Evolutionary conservation across 1,139 yeast species (phyloP).

Genomic region (Debaryomyces psychrophilus): DNA sequence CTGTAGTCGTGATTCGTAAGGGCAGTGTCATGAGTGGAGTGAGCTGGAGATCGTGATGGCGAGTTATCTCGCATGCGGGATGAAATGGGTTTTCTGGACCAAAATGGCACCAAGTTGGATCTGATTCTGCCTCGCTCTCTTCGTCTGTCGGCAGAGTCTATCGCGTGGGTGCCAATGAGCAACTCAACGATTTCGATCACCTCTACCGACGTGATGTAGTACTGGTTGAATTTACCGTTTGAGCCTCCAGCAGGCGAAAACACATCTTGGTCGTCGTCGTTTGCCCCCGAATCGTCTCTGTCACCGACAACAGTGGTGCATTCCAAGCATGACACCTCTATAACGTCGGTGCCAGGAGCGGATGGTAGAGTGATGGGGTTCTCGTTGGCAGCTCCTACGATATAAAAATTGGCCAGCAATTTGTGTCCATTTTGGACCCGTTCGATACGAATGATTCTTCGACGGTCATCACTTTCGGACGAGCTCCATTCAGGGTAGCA

Average conservation of each 20-base stretch:
- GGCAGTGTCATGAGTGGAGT: constrained; percentile 16
- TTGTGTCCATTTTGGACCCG: constrained; percentile 52
- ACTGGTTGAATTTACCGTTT: constrained; percentile 34
- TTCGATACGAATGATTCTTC: constrained; percentile 62
- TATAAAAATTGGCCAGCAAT: constrained; percentile 51
- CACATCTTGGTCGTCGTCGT: constrained; percentile 21
- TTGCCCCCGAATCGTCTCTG: constrained; percentile 35
- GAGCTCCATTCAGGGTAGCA: constrained; percentile 55
- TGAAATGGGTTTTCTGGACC: constrained; percentile 63
- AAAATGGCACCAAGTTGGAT: constrained; percentile 67
- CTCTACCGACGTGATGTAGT: constrained; percentile 66
- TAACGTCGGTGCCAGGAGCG: constrained; percentile 49
- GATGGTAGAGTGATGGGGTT: constrained; percentile 44
- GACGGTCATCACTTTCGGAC: constrained; percentile 49
- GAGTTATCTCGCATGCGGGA: constrained; percentile 45
- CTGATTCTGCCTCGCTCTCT: constrained; percentile 66
- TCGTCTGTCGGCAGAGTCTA: constrained; percentile 53
- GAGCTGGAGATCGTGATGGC: constrained; percentile 9
- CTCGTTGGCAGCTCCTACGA: constrained; percentile 55
- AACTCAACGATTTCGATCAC: constrained; percentile 66
- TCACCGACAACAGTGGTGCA: constrained; percentile 42
- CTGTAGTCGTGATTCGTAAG: constrained; percentile 47
- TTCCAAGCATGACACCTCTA: constrained; percentile 62
- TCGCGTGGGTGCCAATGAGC: constrained; percentile 52
- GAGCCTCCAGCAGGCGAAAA: constrained; percentile 21